phyloP scores from a whole-genome alignment of 768 basidiomycete genomes.

The Tylopilus sp. region DNA sequence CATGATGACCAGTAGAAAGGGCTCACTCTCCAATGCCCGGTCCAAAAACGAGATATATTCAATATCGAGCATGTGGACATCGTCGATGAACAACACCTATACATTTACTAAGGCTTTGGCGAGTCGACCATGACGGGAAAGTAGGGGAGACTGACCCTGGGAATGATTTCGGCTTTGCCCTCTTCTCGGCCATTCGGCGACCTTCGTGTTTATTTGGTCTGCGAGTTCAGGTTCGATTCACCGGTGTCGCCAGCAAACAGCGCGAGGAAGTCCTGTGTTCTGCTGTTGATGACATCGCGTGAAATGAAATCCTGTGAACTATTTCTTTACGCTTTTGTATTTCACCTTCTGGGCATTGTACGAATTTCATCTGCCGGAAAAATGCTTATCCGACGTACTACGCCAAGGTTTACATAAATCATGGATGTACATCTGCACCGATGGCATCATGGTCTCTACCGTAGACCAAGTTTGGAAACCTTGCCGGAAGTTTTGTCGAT shows the following conservation, averaged over 20 bases:
- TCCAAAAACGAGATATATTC: constrained; percentile 99
- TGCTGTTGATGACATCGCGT: constrained; percentile 98
- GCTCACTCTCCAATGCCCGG: constrained; percentile 88
- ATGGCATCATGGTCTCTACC: constrained; percentile 98
- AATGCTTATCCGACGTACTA: neutral
- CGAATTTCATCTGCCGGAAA: constrained; percentile 81
- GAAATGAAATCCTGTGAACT: constrained; percentile 93
- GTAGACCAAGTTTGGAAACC: constrained; percentile 91
- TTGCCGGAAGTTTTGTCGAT: constrained; percentile 98
- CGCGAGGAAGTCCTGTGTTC: constrained; percentile 97
- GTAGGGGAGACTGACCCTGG: constrained; percentile 63
- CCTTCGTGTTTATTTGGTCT: constrained; percentile 95
- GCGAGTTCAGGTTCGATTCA: constrained; percentile 95
- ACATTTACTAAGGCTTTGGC: neutral
- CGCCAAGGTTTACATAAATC: constrained; percentile 33
- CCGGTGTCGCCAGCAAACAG: constrained; percentile 95
- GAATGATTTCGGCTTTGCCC: constrained; percentile 96
- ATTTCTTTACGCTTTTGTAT: constrained; percentile 97
- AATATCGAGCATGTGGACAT: constrained; percentile 99
- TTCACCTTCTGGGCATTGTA: constrained; percentile 97
- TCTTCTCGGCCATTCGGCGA: constrained; percentile 98
- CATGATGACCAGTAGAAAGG: constrained; percentile 97
- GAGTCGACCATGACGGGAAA: neutral
- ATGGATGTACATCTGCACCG: constrained; percentile 86
- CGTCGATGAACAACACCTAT: constrained; percentile 97